These are phyloP conservation scores for Spizellomyces sp. DNA, from an alignment of 192 early-diverging fungal genomes.

Conservation along the genomic window DNA sequence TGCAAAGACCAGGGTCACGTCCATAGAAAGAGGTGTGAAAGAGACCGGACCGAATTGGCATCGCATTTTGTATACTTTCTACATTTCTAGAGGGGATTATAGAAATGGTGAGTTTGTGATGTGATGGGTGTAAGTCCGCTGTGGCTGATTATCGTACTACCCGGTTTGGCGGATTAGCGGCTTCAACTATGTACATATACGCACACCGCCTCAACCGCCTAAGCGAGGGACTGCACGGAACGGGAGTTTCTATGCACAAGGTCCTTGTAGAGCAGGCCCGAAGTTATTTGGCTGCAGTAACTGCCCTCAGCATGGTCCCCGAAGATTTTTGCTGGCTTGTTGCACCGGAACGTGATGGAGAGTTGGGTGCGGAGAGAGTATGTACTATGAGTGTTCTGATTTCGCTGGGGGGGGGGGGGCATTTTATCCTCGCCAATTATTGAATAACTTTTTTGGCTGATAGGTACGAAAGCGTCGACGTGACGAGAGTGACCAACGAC, in stretches of 20 bases:
- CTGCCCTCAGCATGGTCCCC: slow-evolving; percentile 32
- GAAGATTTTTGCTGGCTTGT: slow-evolving; percentile 37
- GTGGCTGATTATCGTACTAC: too few relatives aligned
- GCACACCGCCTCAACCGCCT: slow-evolving; percentile 32
- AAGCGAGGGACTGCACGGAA: slow-evolving; percentile 8
- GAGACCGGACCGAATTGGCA: slow-evolving; percentile 38
- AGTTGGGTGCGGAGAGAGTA: background rate
- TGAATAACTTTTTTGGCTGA: background rate
- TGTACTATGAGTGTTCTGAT: background rate
- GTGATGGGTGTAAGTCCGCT: background rate
- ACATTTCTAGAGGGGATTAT: slow-evolving; percentile 31
- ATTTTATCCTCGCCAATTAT: background rate
- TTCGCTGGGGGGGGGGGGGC: background rate
- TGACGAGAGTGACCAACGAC: background rate
- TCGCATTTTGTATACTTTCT: slow-evolving; percentile 41
- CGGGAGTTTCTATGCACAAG: slow-evolving; percentile 11
- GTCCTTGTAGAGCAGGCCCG: slow-evolving; percentile 37
- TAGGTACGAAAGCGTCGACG: background rate
- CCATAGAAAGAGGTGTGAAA: slow-evolving; percentile 1
- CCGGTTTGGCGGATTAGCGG: slow-evolving; percentile 15
- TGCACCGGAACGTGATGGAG: background rate
- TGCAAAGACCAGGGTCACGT: slow-evolving; percentile 26
- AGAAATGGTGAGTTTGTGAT: slow-evolving; percentile 31
- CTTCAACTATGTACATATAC: slow-evolving; percentile 41
- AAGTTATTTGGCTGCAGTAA: slow-evolving; percentile 39